Base-by-base conservation (phyloP, 192 early-diverging fungal species). In the Coemansia sp. region DNA sequence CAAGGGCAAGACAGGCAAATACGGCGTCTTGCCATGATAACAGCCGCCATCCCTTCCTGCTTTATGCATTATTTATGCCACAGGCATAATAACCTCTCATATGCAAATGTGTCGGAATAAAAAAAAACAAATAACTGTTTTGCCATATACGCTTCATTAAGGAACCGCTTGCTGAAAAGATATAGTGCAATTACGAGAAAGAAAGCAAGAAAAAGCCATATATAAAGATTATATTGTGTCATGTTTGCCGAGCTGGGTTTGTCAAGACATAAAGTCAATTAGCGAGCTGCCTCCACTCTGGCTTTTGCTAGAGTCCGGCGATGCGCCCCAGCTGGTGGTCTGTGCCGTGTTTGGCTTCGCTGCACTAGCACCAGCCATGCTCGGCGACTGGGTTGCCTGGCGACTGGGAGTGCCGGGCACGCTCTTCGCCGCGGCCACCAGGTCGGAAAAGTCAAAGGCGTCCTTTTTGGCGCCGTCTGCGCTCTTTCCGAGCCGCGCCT, bases 401-500 rank as follows among this genome's bases (percentile, higher is more conserved):
- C 39, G 39, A 42, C 39, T 42, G 39, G 39, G 39, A 2, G 39
- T 42, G 5, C 13, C 24, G 0, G 36, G 34, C 42, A 28, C 68
- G 35, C 36, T 63, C 62, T 81, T 81, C 19, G 78, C 78, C 0
- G 72, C 73, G 0, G 69, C 48, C 50, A 81, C 20, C 51, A 81
- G 47, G 24, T 75, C 73, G 1, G 72, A 74, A 69, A 81, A 81
- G 58, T 81, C 78, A 72, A 81, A 81, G 28, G 53, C 69, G 60
- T 81, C 78, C 53, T 71, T 69, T 10, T 62, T 53, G 24, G 27
- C 34, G 25, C 49, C 20, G n/a, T 30, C 57, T 27, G 30, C 6
- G 16, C 34, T 24, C 39, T 59, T 69, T 47, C 53, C 29, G 32
- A 55, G 19, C 27, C 72, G 78, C 20, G 68, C 72, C 36, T 81